Base-by-base conservation (phyloP, 768 basidiomycete species). In the Mycena polygramma region DNA sequence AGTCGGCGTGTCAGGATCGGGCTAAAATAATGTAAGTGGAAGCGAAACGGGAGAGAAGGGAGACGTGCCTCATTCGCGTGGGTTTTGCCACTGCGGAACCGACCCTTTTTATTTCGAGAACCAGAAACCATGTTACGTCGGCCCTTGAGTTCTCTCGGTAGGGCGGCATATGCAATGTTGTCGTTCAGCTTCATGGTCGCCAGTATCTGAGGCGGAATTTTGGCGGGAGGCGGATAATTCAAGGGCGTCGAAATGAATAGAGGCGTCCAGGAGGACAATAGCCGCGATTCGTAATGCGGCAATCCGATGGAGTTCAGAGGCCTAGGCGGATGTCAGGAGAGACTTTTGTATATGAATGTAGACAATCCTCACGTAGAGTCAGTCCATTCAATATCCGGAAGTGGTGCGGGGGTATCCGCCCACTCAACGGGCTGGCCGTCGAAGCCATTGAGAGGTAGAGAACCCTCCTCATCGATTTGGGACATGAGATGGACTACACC, bases 271-370 rank as follows among this genome's bases (percentile, higher is more conserved):
- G 89, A 86, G 8, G 97, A 98, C 7, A 99, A 83, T 0, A 99
- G 87, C 2, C 86, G 85, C 0, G 82, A 83, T 45, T 89, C 85
- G 78, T 98, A 98, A 79, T 92, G 87, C 14, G 97, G 97, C 84
- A 98, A 85, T 2, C 97, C 97, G 71, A 99, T 90, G 36, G 87
- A 83, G 77, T 94, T 98, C 60, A 99, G 84, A 2, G 97, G 97
- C 10, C 95, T 97, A 73, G 36, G 43, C 14, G 55, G 43, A 30
- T 46, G 54, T 22, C 57, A 24, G 11, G 58, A 57, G 58, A 57
- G 54, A 9, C 58, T 43, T 48, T 46, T 60, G 35, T 37, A 30
- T 45, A 30, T 26, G 22, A 45, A 52, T 41, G 49, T 11, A 43
- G 3, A 36, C 22, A 53, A 22, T 1, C 79, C 91, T 76, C 78